Conservation (phyloP, 2,329 filamentous ascomycete genomes). For the Xylariales sp. region DNA sequence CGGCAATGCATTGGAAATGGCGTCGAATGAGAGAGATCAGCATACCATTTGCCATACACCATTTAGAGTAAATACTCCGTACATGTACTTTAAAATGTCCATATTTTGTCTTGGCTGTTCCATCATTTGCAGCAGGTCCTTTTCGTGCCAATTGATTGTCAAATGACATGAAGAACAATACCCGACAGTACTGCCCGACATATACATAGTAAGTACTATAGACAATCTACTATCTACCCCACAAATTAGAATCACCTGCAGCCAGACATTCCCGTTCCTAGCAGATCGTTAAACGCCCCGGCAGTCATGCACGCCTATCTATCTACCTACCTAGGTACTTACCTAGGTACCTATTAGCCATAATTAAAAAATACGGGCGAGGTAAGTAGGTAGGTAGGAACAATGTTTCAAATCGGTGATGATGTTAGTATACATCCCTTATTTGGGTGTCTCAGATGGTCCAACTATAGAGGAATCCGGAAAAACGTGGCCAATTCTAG, state of each 20-base stretch:
- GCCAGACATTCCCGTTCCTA: background rate
- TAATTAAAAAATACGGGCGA: background rate
- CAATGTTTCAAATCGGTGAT: background rate
- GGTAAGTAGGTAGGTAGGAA: background rate
- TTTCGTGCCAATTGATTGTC: background rate
- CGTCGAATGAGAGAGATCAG: constrained; percentile 20
- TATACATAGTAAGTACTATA: too few species aligned
- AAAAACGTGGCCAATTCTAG: constrained; percentile 4
- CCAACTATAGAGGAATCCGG: background rate
- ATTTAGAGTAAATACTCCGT: constrained; percentile 14
- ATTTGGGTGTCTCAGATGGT: background rate
- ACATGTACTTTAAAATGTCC: constrained; percentile 7
- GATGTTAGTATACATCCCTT: too few species aligned
- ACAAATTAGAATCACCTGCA: constrained; percentile 28
- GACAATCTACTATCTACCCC: constrained; percentile 7
- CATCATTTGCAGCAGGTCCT: background rate
- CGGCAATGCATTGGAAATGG: constrained; percentile 22
- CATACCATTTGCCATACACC: constrained; percentile 12
- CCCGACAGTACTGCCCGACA: constrained; percentile 5
- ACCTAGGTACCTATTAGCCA: too few species aligned
- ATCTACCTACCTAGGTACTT: too few species aligned
- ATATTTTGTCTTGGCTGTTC: background rate
- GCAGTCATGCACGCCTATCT: too few species aligned
- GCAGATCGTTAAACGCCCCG: background rate
- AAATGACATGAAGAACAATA: constrained; percentile 3